Evolutionary conservation across 2,329 filamentous ascomycete species (phyloP).

Genomic region (Aschersonia sp.): DNA sequence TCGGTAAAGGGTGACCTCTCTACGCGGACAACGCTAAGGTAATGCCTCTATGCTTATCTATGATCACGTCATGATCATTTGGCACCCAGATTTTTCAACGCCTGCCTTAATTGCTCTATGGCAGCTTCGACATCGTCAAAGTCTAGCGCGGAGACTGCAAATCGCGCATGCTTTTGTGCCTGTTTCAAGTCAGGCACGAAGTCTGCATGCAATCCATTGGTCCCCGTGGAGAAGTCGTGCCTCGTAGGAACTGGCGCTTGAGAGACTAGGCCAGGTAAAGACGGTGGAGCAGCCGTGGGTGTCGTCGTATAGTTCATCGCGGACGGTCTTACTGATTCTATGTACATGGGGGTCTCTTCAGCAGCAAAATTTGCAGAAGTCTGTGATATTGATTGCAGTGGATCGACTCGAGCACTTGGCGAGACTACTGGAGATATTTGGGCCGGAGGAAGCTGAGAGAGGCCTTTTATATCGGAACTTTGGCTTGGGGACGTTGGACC

Average conservation of each 20-base stretch:
- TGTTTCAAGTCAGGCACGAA: conserved; percentile 47
- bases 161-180: conserved; percentile 92
- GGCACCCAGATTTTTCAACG: conserved; percentile 57
- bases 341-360: conserved; percentile 10
- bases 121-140: conserved; percentile 93
- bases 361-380: conserved; percentile 12
- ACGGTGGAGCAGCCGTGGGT: conserved; percentile 1
- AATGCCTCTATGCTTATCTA: too few relatives aligned
- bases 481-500: conserved; percentile 20
- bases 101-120: conserved; percentile 66
- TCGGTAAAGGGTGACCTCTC: too few relatives aligned
- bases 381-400: conserved; percentile 14
- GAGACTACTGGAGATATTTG: conserved; percentile 7
- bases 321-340: conserved; percentile 4
- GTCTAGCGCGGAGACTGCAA: conserved; percentile 91
- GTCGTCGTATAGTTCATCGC: conserved; percentile 8
- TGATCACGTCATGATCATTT: conserved; percentile 8
- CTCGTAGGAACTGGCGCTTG: conserved; percentile 5
- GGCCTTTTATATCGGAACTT: conserved; percentile 8
- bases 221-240: conserved; percentile 1
- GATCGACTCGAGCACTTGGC: conserved; percentile 6
- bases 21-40: too few relatives aligned
- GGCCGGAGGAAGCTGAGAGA: conserved; percentile 9
- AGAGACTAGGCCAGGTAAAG: not conserved
- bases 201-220: conserved; percentile 2